phyloP scores from a whole-genome alignment of 1,139 yeast genomes.

The Casaregolazyma lundiana region DNA sequence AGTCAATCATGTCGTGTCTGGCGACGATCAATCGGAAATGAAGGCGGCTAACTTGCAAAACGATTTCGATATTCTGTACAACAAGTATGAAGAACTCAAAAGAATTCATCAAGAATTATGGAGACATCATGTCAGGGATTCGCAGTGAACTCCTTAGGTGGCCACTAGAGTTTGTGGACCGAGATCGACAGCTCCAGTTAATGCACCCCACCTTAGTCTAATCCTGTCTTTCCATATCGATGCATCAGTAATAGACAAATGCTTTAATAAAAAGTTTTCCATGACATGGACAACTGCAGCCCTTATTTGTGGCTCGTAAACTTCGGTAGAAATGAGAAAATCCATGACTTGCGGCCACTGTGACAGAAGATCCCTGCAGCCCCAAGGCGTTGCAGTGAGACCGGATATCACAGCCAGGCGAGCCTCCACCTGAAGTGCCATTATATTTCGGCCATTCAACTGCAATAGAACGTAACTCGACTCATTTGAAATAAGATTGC shows the following conservation, averaged over 20 bases:
- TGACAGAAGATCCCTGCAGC: constrained; percentile 19
- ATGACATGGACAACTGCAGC: constrained; percentile 23
- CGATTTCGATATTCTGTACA: constrained; percentile 23
- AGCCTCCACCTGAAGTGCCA: constrained; percentile 22
- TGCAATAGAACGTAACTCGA: constrained; percentile 15
- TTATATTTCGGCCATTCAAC: constrained; percentile 17
- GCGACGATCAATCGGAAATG: constrained; percentile 9
- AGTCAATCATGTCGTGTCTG: background rate
- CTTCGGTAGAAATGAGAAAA: constrained; percentile 19
- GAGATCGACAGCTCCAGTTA: constrained; percentile 1
- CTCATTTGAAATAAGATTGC: constrained; percentile 13
- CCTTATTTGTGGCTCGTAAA: constrained; percentile 21
- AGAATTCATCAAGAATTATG: constrained; percentile 27
- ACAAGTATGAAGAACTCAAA: constrained; percentile 22
- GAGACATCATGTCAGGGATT: constrained; percentile 19
- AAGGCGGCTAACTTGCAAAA: constrained; percentile 20
- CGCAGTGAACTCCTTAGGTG: background rate
- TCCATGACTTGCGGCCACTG: constrained; percentile 28
- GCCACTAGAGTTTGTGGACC: constrained; percentile 6
- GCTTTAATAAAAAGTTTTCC: constrained; percentile 19
- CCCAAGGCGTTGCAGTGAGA: constrained; percentile 22
- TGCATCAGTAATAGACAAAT: constrained; percentile 22
- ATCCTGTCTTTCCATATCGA: constrained; percentile 16
- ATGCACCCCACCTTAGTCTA: constrained; percentile 6
- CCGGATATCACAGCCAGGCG: constrained; percentile 20